Evolutionary conservation across 352 stramenopile genomes (phyloP).

Genomic region (Globisporangium carolinianum): DNA sequence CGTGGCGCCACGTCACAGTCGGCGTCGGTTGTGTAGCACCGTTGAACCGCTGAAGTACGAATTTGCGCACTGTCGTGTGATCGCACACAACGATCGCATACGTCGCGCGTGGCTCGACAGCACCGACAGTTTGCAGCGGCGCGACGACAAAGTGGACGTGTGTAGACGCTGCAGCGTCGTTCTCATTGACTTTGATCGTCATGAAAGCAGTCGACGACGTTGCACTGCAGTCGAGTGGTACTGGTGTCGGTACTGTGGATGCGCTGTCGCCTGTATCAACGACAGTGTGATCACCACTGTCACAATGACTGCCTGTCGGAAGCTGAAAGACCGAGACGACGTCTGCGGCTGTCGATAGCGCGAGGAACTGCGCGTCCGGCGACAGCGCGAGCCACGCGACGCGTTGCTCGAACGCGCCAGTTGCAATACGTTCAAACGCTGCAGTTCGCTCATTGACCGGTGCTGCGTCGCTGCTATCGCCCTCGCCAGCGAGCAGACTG

Average conservation of each 20-base stretch:
- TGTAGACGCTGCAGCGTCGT: neutral
- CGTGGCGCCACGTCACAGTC: constrained; percentile 23
- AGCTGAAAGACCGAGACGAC: constrained; percentile 7
- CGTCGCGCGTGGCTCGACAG: neutral
- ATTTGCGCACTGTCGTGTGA: constrained; percentile 30
- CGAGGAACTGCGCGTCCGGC: constrained; percentile 18
- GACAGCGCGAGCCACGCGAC: constrained; percentile 18
- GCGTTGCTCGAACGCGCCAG: constrained; percentile 1
- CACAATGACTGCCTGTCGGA: neutral
- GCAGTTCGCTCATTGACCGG: too few relatives aligned
- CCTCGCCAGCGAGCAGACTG: neutral
- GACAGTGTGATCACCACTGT: too few relatives aligned
- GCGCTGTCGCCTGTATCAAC: too few relatives aligned
- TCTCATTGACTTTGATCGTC: constrained; percentile 4
- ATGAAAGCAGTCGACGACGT: neutral
- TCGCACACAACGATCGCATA: constrained; percentile 33
- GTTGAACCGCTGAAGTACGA: neutral
- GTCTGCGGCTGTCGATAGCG: constrained; percentile 10
- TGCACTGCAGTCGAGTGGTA: constrained; percentile 4
- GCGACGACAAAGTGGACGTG: constrained; percentile 5
- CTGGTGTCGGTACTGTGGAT: neutral
- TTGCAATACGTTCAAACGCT: constrained; percentile 4
- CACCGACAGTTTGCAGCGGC: neutral
- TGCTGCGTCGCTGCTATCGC: too few relatives aligned
- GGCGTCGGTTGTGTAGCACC: constrained; percentile 5